Evolutionary conservation across 2,329 filamentous ascomycete genomes (phyloP).

Genomic region (Colletotrichum coccodes): DNA sequence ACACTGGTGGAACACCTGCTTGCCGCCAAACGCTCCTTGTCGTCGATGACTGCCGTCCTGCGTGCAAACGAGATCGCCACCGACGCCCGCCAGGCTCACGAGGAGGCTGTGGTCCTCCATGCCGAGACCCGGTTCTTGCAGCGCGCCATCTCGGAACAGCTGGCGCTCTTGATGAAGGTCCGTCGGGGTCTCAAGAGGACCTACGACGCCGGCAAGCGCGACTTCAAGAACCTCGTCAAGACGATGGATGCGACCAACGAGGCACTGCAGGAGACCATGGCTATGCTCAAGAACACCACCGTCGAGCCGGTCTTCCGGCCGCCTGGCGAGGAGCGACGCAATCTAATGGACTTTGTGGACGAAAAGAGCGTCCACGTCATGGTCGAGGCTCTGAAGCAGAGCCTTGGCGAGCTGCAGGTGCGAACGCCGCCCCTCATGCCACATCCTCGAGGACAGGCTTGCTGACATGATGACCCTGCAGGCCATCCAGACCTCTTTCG

Average conservation of each 20-base stretch:
- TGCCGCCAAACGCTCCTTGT: conserved; percentile 86
- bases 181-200: conserved; percentile 62
- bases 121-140: conserved; percentile 77
- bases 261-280: conserved; percentile 73
- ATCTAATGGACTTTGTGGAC: conserved; percentile 80
- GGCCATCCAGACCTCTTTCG: conserved; percentile 77
- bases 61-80: conserved; percentile 89
- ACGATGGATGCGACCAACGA: conserved; percentile 74
- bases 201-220: conserved; percentile 66
- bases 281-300: conserved; percentile 69
- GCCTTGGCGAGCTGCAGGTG: conserved; percentile 77
- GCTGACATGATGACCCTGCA: conserved; percentile 38
- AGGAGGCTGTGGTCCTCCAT: conserved; percentile 80
- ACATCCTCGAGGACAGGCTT: neutral
- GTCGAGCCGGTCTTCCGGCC: conserved; percentile 74
- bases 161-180: conserved; percentile 61
- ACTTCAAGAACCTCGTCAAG: conserved; percentile 71
- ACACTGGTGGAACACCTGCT: conserved; percentile 86
- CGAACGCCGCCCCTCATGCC: conserved; percentile 11
- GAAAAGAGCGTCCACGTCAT: conserved; percentile 75
- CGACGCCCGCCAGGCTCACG: conserved; percentile 77
- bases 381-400: conserved; percentile 73
- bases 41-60: conserved; percentile 83
- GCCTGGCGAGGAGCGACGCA: conserved; percentile 66
- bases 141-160: conserved; percentile 67